Evolutionary conservation across 495 filamentous ascomycete genomes (phyloP).

Genomic region (Rusavskia elegans): DNA sequence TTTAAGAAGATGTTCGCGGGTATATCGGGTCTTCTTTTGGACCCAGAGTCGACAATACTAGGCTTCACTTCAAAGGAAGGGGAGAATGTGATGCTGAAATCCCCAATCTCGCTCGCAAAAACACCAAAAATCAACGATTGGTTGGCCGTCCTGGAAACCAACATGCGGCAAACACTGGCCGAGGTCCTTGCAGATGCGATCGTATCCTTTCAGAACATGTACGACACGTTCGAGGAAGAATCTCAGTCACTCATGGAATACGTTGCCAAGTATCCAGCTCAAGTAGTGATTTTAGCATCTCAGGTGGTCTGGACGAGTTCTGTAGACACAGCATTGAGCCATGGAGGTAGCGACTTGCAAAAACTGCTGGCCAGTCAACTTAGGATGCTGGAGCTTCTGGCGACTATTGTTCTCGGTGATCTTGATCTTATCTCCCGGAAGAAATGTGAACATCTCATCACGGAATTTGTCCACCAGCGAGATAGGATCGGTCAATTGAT

Average conservation of each 20-base stretch:
- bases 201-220: conserved; percentile 44
- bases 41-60: conserved; percentile 74
- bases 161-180: conserved; percentile 87
- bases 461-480: conserved; percentile 94
- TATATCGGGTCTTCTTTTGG: conserved; percentile 74
- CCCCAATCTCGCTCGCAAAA: conserved; percentile 78
- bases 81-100: conserved; percentile 74
- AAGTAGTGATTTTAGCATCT: conserved; percentile 91
- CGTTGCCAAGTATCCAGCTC: conserved; percentile 68
- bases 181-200: conserved; percentile 79
- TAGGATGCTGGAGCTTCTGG: conserved; percentile 64
- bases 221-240: conserved; percentile 49
- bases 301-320: conserved; percentile 85
- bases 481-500: conserved; percentile 77
- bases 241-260: conserved; percentile 53
- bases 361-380: conserved; percentile 60
- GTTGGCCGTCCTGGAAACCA: conserved; percentile 76
- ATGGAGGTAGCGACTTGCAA: conserved; percentile 50
- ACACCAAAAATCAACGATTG: conserved; percentile 97
- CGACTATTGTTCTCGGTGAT: conserved; percentile 77
- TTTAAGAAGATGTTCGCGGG: conserved; percentile 99
- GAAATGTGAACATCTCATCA: conserved; percentile 98
- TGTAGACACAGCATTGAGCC: conserved; percentile 57
- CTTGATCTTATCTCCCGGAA: conserved; percentile 74
- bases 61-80: conserved; percentile 94